phyloP scores from a whole-genome alignment of 2,329 filamentous ascomycete species.

The Ophiocordyceps polyrhachis-furcata region DNA sequence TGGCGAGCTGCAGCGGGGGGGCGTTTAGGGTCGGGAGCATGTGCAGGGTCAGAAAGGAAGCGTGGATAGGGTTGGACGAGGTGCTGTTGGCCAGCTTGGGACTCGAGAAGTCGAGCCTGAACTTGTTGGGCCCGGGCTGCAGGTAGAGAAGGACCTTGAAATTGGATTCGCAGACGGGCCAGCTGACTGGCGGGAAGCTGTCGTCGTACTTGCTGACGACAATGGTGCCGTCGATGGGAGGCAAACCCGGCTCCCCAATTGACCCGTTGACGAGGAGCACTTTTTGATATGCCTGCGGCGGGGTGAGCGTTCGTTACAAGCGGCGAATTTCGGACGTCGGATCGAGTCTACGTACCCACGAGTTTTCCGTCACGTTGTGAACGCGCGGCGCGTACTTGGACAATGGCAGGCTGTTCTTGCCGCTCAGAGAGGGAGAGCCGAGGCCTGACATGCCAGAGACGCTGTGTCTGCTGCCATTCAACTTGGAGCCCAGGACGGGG shows the following conservation, averaged over 20 bases:
- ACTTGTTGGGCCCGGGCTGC: constrained; percentile 72
- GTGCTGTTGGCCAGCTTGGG: constrained; percentile 58
- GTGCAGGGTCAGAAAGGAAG: constrained; percentile 64
- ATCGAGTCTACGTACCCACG: constrained; percentile 48
- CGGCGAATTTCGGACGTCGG: background rate
- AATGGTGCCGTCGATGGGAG: constrained; percentile 57
- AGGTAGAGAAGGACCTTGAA: constrained; percentile 88
- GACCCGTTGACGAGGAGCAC: constrained; percentile 65
- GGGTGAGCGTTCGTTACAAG: background rate
- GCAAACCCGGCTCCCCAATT: constrained; percentile 52
- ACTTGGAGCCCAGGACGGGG: constrained; percentile 17
- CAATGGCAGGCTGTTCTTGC: constrained; percentile 38
- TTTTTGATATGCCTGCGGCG: constrained; percentile 71
- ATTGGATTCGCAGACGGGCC: constrained; percentile 76
- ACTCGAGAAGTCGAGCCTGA: constrained; percentile 76
- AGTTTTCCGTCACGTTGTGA: constrained; percentile 59
- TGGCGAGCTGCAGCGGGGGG: constrained; percentile 76
- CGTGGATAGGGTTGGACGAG: constrained; percentile 51
- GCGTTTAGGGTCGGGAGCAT: constrained; percentile 63
- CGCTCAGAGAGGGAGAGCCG: constrained; percentile 33
- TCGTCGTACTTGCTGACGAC: constrained; percentile 72
- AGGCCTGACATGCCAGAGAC: constrained; percentile 45
- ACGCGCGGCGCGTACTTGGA: constrained; percentile 71
- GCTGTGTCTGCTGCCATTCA: constrained; percentile 39
- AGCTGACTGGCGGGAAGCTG: constrained; percentile 61